phyloP scores from a whole-genome alignment of 495 filamentous ascomycete species.

The Cryomyces minteri region DNA sequence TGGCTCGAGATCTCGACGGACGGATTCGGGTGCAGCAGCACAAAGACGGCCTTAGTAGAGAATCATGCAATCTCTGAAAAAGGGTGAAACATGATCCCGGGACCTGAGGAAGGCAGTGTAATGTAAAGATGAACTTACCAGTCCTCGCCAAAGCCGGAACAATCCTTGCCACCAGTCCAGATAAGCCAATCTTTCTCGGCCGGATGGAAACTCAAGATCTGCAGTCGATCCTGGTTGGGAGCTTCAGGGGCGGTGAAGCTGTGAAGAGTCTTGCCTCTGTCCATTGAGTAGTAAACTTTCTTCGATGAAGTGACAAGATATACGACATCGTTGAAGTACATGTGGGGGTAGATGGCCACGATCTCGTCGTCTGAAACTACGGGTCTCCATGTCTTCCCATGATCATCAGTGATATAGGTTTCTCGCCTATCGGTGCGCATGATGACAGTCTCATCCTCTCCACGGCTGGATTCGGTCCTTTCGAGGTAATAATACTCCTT shows the following conservation, averaged over 20 bases:
- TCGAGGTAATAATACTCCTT: conserved; percentile 68
- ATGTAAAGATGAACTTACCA: conserved; percentile 21
- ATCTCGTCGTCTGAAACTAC: conserved; percentile 39
- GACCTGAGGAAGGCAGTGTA: no score
- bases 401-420: conserved; percentile 57
- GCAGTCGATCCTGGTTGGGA: conserved; percentile 26
- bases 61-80: no score
- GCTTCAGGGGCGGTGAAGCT: conserved; percentile 40
- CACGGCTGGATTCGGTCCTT: conserved; percentile 42
- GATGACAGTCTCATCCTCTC: conserved; percentile 67
- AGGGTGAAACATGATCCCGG: no score
- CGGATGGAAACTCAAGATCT: conserved; percentile 60
- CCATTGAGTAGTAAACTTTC: conserved; percentile 57
- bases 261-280: conserved; percentile 51
- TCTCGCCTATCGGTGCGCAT: conserved; percentile 47
- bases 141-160: conserved; percentile 20
- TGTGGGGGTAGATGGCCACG: conserved; percentile 54
- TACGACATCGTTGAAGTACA: conserved; percentile 59
- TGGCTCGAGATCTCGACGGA: no score
- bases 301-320: conserved; percentile 60
- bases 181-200: conserved; percentile 70
- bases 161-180: conserved; percentile 60
- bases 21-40: no score
- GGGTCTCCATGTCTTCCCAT: conserved; percentile 68
- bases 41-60: no score